Base-by-base conservation (phyloP, 495 filamentous ascomycete species). In the Glarea lozoyensis region DNA sequence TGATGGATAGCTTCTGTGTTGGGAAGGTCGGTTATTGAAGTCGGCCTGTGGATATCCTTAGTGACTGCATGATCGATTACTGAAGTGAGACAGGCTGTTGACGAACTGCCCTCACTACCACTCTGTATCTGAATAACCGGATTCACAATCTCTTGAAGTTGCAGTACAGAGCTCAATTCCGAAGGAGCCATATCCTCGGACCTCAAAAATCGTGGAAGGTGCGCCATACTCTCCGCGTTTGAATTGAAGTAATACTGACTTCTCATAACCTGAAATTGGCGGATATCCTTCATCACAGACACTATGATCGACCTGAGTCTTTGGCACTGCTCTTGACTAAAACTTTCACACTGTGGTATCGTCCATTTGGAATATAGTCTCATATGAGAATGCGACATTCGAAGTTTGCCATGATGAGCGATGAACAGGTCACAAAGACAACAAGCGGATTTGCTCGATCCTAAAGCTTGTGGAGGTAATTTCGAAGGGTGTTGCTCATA, bases 401-500 rank as follows among this genome's bases (percentile, higher is more conserved):
- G 18, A 19, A 44, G 44, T 2, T 18, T 11, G 2, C 46, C 46
- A 23, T 49, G 40, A n/a, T 27, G 17, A 2, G 4, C 5, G 6
- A 49, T 13, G 22, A 49, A 49, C 1, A 49, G 31, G 22, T 44
- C 33, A 15, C 42, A 44, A 16, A 44, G 31, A n/a, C 13, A 44
- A 27, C 42, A 44, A n/a, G 32, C 33, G 29, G 32, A 24, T 19
- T 44, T 44, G 20, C 31, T 44, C 2, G 42, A 44, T 6, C 42
- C 18, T 11, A 44, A 37, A 25, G 20, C 13, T 25, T 33, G 32
- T 15, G 42, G 42, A 9, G 5, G 42, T 27, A 10, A n/a, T 1
- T 2, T 3, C 10, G 2, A 18, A 17, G 9, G 12, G 13, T 44
- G 21, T n/a, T 11, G 4, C 12, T 44, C 42, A 24, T 44, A 44